Evolutionary conservation across 305 asterid species (phyloP).

Genomic region (Solanum chacoense): DNA sequence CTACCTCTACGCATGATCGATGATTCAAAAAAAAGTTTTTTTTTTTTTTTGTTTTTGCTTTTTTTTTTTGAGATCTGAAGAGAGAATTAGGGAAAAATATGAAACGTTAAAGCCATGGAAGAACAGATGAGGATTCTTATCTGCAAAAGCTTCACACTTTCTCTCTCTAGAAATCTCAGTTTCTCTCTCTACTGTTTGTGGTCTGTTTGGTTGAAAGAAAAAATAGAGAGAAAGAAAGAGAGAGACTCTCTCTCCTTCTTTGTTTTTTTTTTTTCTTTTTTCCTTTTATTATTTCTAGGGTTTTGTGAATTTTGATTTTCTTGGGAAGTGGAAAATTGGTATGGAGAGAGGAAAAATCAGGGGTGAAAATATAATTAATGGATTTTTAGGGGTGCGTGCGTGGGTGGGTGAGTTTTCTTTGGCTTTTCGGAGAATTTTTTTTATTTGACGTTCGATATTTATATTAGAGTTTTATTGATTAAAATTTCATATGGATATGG

Average conservation of each 20-base stretch:
- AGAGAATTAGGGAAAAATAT: not conserved
- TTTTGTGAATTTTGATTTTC: not conserved
- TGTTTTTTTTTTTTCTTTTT: not conserved
- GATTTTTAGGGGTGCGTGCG: not conserved
- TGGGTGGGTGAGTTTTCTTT: conserved; percentile 10
- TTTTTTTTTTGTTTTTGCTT: not conserved
- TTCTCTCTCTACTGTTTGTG: conserved; percentile 28
- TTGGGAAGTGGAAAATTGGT: not conserved
- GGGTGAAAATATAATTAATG: not conserved
- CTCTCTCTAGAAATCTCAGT: not conserved
- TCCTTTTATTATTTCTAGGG: not conserved
- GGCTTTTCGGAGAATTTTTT: not conserved
- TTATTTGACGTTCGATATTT: not conserved
- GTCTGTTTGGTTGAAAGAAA: conserved; percentile 2
- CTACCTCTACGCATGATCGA: conserved; percentile 44
- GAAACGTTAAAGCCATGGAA: not conserved
- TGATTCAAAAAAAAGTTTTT: not conserved
- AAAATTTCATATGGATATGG: not conserved
- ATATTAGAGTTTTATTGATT: not conserved
- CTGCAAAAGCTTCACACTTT: not conserved
- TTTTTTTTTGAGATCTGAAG: not conserved
- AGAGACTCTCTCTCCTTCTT: not conserved
- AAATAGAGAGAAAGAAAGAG: not conserved
- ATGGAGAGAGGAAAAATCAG: conserved; percentile 10
- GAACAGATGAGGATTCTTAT: not conserved